Conservation (phyloP, 2,329 filamentous ascomycete genomes). For the Lecanicillium sp. region DNA sequence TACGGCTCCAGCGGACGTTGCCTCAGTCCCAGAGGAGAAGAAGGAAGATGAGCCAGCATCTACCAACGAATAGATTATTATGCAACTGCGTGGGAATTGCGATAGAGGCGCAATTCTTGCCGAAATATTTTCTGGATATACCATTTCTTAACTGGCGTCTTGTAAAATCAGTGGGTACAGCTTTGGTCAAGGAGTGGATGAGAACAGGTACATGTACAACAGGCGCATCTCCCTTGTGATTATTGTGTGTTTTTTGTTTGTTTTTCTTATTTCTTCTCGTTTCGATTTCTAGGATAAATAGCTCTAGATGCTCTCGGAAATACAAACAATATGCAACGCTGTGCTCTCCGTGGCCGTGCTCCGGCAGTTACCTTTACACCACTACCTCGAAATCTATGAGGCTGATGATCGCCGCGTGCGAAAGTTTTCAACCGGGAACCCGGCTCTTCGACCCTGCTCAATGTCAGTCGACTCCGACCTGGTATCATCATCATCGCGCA, state of each 20-base stretch:
- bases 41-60: conserved; percentile 1
- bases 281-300: not conserved
- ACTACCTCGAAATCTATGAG: too few relatives aligned
- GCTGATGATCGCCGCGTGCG: not conserved
- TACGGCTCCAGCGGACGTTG: not conserved
- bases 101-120: too few relatives aligned
- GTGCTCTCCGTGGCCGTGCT: too few relatives aligned
- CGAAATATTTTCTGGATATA: too few relatives aligned
- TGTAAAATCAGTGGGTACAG: too few relatives aligned
- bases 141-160: too few relatives aligned
- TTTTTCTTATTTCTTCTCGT: not conserved
- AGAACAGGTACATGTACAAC: conserved; percentile 4
- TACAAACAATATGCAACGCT: too few relatives aligned
- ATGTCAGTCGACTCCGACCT: not conserved
- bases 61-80: too few relatives aligned
- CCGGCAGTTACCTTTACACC: too few relatives aligned
- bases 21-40: not conserved
- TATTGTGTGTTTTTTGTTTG: not conserved
- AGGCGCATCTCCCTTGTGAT: conserved; percentile 1
- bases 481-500: conserved; percentile 1
- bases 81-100: too few relatives aligned
- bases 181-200: too few relatives aligned
- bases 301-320: too few relatives aligned
- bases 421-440: conserved; percentile 4
- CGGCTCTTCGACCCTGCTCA: not conserved